Evolutionary conservation across 2,329 filamentous ascomycete species (phyloP), one percentile per base, ranked within the genome.

Genomic region (Colletotrichum sp.): DNA sequence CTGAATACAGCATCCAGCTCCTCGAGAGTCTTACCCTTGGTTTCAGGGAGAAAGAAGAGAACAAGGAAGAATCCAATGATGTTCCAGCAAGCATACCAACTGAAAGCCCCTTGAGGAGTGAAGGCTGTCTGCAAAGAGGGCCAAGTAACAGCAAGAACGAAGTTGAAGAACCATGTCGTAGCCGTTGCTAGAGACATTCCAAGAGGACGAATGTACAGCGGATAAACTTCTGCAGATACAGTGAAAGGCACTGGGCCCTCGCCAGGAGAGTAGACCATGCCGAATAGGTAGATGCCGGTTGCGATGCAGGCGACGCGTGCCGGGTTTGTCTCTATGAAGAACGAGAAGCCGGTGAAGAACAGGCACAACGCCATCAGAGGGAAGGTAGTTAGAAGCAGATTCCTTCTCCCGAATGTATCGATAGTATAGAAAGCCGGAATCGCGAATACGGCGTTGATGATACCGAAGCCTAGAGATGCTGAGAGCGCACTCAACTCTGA

Each of bases 161-260:
- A 85, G 77, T 86, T 87, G 77, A 86, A 88, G 71, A 86, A 83
- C 88, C 88, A 90, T 1, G 87, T 89, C 3, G 88, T 90, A 0
- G 88, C 88, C 2, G 88, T 90, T 1, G 89, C 88, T 0, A 92
- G 83, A 2, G 90, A 89, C 91, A 93, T 93, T 55, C 91, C 91
- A 66, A 92, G 86, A 3, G 90, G 87, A 18, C 92, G 89, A 55
- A 93, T 89, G 77, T 93, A 92, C 3, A 93, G 84, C 6, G 92
- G 92, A 79, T 93, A 93, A 2, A 91, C 92, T 81, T 94, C 92
- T 24, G 92, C 92, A n/a, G n/a, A n/a, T n/a, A n/a, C n/a, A n/a
- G n/a, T 24, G 79, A 93, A 93, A 0, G 92, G 91, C 0, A 93
- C 91, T 8, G 86, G 87, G 0, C 92, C 92, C 80, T 92, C 91